These are phyloP conservation scores for Triticum dicoccoides DNA, from an alignment of 176 grass and related monocot species.

Conservation along the genomic window DNA sequence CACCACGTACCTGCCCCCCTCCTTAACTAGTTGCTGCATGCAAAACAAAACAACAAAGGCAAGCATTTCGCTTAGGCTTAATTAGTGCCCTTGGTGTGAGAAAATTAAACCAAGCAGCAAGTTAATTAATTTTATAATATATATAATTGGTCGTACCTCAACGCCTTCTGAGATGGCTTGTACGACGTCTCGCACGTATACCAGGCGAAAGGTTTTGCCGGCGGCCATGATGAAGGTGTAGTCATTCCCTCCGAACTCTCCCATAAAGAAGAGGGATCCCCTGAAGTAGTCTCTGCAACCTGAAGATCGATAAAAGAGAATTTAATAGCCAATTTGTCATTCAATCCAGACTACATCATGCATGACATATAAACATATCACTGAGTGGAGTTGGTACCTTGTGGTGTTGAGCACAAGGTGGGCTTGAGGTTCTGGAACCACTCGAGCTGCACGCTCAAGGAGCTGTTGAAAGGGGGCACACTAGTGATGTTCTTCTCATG, in stretches of 20 bases:
- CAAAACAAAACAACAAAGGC: too few species aligned
- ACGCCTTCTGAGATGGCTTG: background rate
- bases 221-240: background rate
- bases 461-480: constrained; percentile 13
- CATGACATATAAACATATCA: too few species aligned
- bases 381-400: background rate
- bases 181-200: background rate
- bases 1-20: too few species aligned
- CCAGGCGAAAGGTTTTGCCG: background rate
- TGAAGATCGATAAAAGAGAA: background rate
- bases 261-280: constrained; percentile 27
- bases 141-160: constrained; percentile 6
- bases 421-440: constrained; percentile 46
- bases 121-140: too few species aligned
- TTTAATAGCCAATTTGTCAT: background rate
- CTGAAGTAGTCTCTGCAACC: constrained; percentile 23
- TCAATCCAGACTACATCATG: background rate
- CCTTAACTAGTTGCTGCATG: too few species aligned
- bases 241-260: constrained; percentile 19
- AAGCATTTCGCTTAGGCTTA: too few species aligned
- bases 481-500: background rate
- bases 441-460: constrained; percentile 37
- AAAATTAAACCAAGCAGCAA: background rate
- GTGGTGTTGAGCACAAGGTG: constrained; percentile 29
- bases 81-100: too few species aligned